Evolutionary conservation across 306 rosid genomes (phyloP).

Genomic region (Cicer judaicum): DNA sequence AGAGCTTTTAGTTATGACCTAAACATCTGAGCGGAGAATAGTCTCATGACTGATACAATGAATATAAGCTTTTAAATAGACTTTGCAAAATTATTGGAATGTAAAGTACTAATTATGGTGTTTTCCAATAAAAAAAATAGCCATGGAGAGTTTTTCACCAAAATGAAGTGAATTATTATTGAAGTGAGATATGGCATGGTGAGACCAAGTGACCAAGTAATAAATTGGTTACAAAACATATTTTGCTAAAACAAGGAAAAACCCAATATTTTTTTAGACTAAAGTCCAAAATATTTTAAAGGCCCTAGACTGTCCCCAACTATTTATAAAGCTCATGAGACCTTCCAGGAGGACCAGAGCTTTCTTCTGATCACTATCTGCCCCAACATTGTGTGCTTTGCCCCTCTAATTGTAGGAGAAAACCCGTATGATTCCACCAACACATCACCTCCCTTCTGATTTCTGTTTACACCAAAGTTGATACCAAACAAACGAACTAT

Average conservation of each 20-base stretch:
- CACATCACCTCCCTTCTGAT: constrained; percentile 50
- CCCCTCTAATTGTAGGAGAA: constrained; percentile 56
- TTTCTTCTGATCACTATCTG: constrained; percentile 61
- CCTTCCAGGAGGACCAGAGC: constrained; percentile 53
- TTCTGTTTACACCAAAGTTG: constrained; percentile 45
- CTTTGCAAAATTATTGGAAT: too few species aligned
- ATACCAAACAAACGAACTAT: constrained; percentile 36
- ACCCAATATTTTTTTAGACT: constrained; percentile 47
- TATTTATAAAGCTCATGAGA: constrained; percentile 65
- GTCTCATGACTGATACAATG: too few species aligned
- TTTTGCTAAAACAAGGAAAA: constrained; percentile 66
- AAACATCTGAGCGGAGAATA: too few species aligned
- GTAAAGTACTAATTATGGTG: too few species aligned
- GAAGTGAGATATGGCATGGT: constrained; percentile 34
- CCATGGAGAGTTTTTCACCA: constrained; percentile 13
- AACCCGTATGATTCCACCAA: constrained; percentile 60
- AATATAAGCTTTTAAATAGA: too few species aligned
- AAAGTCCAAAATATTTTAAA: constrained; percentile 62
- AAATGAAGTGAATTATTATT: constrained; percentile 38
- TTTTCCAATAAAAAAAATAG: too few species aligned
- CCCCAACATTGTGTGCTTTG: constrained; percentile 62
- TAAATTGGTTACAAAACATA: constrained; percentile 56
- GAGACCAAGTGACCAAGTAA: constrained; percentile 48
- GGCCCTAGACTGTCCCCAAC: constrained; percentile 76
- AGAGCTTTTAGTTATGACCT: too few species aligned